Evolutionary conservation across 441 rosid genomes (phyloP).

Genomic region (Populus hybrid): DNA sequence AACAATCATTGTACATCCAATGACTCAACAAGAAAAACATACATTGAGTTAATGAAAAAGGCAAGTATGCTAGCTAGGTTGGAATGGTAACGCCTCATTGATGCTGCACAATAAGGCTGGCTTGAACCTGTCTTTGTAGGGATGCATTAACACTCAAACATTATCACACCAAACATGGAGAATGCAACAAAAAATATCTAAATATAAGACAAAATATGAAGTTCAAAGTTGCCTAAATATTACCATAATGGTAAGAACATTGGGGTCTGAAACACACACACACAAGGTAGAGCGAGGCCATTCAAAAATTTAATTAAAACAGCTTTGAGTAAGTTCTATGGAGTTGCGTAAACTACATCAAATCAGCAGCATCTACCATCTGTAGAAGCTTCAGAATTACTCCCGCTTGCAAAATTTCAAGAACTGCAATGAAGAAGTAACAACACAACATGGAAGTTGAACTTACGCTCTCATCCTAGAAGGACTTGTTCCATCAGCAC

Average conservation of each 20-base stretch:
- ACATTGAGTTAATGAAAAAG: background rate
- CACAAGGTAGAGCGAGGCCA: background rate
- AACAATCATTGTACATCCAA: background rate
- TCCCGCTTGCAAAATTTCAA: background rate
- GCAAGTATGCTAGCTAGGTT: background rate
- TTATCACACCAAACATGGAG: background rate
- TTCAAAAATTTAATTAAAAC: background rate
- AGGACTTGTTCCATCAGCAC: conserved; percentile 90
- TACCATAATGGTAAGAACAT: no score
- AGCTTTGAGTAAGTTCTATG: background rate
- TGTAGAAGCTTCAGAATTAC: background rate
- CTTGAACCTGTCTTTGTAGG: background rate
- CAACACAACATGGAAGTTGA: conserved; percentile 1
- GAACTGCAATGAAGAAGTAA: background rate
- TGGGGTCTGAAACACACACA: no score
- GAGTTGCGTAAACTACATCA: background rate
- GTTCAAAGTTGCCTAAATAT: background rate
- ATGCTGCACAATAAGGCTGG: background rate
- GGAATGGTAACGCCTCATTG: background rate
- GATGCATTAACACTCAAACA: background rate
- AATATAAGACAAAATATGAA: background rate
- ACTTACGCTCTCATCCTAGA: conserved; percentile 96
- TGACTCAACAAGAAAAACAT: background rate
- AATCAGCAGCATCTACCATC: background rate
- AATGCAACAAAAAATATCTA: background rate